Evolutionary conservation across 305 asterid species (phyloP).

Genomic region (Rubia occidens): DNA sequence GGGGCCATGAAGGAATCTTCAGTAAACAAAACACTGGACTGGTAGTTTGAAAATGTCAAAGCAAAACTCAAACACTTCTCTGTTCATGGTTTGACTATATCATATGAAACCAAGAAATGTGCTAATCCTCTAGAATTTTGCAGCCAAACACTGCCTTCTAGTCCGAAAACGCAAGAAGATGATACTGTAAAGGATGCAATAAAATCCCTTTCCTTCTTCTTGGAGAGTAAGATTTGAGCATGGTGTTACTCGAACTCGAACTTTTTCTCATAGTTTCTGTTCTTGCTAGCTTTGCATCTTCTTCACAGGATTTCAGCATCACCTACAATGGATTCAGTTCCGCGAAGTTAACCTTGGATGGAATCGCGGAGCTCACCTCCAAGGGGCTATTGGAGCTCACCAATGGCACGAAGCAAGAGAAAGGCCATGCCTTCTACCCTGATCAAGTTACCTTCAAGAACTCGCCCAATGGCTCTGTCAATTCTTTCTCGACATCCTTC

Average conservation of each 20-base stretch:
- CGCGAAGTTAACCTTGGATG: slow-evolving; percentile 15
- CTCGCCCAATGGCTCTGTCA: slow-evolving; percentile 11
- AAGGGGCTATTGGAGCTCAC: slow-evolving; percentile 26
- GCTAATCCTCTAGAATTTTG: background rate
- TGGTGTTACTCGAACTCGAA: background rate
- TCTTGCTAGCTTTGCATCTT: slow-evolving; percentile 4
- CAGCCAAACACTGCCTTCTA: background rate
- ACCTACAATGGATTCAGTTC: slow-evolving; percentile 17
- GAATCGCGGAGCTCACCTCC: slow-evolving; percentile 16
- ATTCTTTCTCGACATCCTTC: slow-evolving; percentile 36
- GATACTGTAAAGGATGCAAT: too few species aligned
- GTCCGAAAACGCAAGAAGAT: too few species aligned
- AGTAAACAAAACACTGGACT: background rate
- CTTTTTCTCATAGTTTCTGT: background rate
- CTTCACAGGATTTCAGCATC: slow-evolving; percentile 12
- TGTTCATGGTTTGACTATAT: background rate
- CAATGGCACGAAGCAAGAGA: slow-evolving; percentile 7
- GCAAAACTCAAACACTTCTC: background rate
- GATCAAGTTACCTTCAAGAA: background rate
- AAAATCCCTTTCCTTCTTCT: too few species aligned
- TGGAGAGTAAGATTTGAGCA: background rate
- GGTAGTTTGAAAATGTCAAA: background rate
- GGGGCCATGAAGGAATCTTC: background rate
- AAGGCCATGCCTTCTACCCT: slow-evolving; percentile 29
- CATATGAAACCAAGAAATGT: background rate